Conservation (phyloP, 768 basidiomycete species). For the Dendrothele bispora region DNA sequence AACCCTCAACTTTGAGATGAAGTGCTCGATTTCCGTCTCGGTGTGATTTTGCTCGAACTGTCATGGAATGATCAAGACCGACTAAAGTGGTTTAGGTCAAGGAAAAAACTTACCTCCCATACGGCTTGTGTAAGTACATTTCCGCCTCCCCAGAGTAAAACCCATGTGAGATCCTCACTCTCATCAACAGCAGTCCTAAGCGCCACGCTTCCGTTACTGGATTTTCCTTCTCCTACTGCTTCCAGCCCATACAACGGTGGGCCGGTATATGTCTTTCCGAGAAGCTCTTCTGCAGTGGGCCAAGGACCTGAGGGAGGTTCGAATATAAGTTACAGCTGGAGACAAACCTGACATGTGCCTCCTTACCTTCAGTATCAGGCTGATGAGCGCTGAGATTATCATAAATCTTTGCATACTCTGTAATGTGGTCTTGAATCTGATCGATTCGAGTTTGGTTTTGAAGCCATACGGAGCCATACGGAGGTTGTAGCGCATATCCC, state of each 20-base stretch:
- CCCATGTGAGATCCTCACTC: slow-evolving; percentile 10
- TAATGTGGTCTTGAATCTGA: slow-evolving; percentile 5
- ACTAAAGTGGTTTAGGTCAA: neutral
- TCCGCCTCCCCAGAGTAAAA: slow-evolving; percentile 11
- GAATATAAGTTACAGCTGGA: no score
- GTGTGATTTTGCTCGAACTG: slow-evolving; percentile 12
- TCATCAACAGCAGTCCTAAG: slow-evolving; percentile 3
- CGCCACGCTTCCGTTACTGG: slow-evolving; percentile 7
- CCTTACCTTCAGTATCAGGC: neutral
- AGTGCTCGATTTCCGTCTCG: slow-evolving; percentile 1
- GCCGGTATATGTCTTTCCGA: slow-evolving; percentile 5
- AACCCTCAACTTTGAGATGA: slow-evolving; percentile 8
- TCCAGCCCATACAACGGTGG: slow-evolving; percentile 13
- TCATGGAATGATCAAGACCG: neutral
- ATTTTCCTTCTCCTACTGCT: slow-evolving; percentile 7
- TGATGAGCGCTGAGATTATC: slow-evolving; percentile 11
- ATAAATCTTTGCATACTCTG: slow-evolving; percentile 7
- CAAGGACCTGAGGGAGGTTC: slow-evolving; percentile 5
- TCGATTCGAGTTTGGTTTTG: slow-evolving; percentile 8
- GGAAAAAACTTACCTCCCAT: neutral
- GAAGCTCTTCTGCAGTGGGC: slow-evolving; percentile 8
- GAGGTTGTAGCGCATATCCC: slow-evolving; percentile 14
- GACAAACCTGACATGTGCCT: no score
- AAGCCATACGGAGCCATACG: slow-evolving; percentile 14
- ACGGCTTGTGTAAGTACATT: slow-evolving; percentile 10